These are phyloP conservation scores for Boletus sp. DNA, from an alignment of 768 basidiomycete genomes.

Conservation along the genomic window DNA sequence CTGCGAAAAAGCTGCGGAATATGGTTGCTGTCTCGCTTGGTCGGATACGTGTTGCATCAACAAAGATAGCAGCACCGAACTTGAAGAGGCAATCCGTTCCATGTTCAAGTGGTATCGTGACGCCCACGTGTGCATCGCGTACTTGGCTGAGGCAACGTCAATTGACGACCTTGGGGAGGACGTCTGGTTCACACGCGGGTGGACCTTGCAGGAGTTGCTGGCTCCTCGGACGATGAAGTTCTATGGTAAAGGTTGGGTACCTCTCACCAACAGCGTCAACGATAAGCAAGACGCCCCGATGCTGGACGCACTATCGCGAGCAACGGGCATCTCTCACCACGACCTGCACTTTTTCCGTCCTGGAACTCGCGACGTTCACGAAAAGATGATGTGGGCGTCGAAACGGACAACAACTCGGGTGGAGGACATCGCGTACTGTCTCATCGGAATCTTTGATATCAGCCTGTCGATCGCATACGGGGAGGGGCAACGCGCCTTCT, in stretches of 20 bases:
- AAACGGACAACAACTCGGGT: slow-evolving; percentile 32
- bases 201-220: slow-evolving; percentile 31
- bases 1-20: slow-evolving; percentile 27
- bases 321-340: slow-evolving; percentile 26
- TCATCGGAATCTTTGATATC: slow-evolving; percentile 34
- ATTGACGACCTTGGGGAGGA: slow-evolving; percentile 26
- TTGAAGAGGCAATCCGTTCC: slow-evolving; percentile 34
- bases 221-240: slow-evolving; percentile 33
- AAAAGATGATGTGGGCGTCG: slow-evolving; percentile 35
- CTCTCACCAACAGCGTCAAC: slow-evolving; percentile 23
- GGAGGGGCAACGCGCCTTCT: slow-evolving; percentile 32
- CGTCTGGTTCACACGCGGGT: slow-evolving; percentile 33
- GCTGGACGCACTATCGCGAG: slow-evolving; percentile 22
- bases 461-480: slow-evolving; percentile 34
- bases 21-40: slow-evolving; percentile 31
- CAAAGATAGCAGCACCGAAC: slow-evolving; percentile 35
- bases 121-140: slow-evolving; percentile 31
- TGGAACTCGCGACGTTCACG: slow-evolving; percentile 22
- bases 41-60: slow-evolving; percentile 37
- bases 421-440: slow-evolving; percentile 32
- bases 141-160: slow-evolving; percentile 30
- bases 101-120: slow-evolving; percentile 36
- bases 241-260: slow-evolving; percentile 26
- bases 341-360: slow-evolving; percentile 26
- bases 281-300: slow-evolving; percentile 26